These are phyloP conservation scores for Rosa hybrid DNA, from an alignment of 331 rosid genomes.

Conservation along the genomic window DNA sequence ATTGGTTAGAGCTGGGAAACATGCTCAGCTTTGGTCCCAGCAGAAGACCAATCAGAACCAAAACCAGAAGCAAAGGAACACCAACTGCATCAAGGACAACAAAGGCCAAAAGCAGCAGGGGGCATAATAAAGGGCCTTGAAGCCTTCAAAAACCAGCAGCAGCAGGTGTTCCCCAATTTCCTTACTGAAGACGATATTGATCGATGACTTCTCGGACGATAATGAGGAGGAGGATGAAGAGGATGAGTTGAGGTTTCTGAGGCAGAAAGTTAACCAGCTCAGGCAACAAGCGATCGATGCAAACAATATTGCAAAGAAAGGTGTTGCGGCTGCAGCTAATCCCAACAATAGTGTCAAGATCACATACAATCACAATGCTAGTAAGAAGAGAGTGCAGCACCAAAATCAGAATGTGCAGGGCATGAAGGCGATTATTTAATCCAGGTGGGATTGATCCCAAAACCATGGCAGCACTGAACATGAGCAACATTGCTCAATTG, in stretches of 20 bases:
- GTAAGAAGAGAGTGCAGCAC: constrained; percentile 42
- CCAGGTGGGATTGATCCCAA: constrained; percentile 59
- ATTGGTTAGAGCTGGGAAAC: constrained; percentile 71
- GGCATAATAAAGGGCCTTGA: constrained; percentile 49
- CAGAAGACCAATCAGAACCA: constrained; percentile 46
- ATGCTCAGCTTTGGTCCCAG: constrained; percentile 79
- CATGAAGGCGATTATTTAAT: constrained; percentile 29
- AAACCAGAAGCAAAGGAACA: constrained; percentile 65
- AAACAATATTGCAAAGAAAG: constrained; percentile 47
- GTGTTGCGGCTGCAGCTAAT: constrained; percentile 32
- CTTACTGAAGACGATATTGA: constrained; percentile 48
- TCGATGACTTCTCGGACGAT: constrained; percentile 27
- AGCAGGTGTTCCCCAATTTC: constrained; percentile 50
- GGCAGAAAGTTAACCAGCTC: constrained; percentile 52
- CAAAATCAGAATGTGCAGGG: constrained; percentile 43
- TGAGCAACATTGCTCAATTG: constrained; percentile 49
- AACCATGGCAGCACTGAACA: constrained; percentile 59
- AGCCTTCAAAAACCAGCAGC: constrained; percentile 48
- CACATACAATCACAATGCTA: constrained; percentile 41
- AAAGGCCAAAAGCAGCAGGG: constrained; percentile 47
- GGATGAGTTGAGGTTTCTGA: constrained; percentile 38
- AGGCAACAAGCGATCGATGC: constrained; percentile 54
- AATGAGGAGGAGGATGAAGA: constrained; percentile 60
- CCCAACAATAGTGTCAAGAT: constrained; percentile 38
- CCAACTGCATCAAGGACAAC: constrained; percentile 48